Percentiles rank a stretch among this genome's conserved stretches.
Conservation (phyloP, 2,329 filamentous ascomycete genomes). For the Neofusicoccum sp. region DNA sequence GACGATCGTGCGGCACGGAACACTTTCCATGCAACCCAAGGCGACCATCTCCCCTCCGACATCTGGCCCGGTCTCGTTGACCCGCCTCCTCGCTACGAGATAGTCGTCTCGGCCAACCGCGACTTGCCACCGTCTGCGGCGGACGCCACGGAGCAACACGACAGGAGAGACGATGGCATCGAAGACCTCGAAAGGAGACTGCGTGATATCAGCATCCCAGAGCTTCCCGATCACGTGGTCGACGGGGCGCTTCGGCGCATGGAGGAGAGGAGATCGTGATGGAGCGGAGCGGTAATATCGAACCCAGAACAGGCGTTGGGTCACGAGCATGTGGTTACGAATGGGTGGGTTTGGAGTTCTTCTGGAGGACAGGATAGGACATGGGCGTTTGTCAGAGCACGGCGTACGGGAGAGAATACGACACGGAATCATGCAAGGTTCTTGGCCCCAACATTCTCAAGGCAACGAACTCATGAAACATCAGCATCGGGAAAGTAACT, state of each 20-base stretch:
- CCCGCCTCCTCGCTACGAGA: constrained; percentile 35
- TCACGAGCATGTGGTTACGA: not conserved
- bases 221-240: constrained; percentile 15
- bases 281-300: not conserved
- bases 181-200: not conserved
- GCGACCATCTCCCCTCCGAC: constrained; percentile 82
- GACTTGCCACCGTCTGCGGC: not conserved
- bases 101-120: constrained; percentile 25
- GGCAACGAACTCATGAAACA: no score
- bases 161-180: constrained; percentile 3
- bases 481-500: no score
- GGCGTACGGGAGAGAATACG: not conserved
- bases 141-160: constrained; percentile 22
- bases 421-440: not conserved
- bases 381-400: not conserved
- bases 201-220: constrained; percentile 14
- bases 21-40: constrained; percentile 75
- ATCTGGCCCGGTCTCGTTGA: constrained; percentile 74
- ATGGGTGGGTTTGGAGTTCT: not conserved
- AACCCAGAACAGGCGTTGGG: not conserved
- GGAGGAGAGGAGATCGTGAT: constrained; percentile 10
- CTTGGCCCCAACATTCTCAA: no score
- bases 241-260: constrained; percentile 16
- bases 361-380: not conserved
- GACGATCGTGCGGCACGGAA: constrained; percentile 71